Base-by-base conservation (phyloP, 2,329 filamentous ascomycete genomes). In the Paraphaeosphaeria minitans region DNA sequence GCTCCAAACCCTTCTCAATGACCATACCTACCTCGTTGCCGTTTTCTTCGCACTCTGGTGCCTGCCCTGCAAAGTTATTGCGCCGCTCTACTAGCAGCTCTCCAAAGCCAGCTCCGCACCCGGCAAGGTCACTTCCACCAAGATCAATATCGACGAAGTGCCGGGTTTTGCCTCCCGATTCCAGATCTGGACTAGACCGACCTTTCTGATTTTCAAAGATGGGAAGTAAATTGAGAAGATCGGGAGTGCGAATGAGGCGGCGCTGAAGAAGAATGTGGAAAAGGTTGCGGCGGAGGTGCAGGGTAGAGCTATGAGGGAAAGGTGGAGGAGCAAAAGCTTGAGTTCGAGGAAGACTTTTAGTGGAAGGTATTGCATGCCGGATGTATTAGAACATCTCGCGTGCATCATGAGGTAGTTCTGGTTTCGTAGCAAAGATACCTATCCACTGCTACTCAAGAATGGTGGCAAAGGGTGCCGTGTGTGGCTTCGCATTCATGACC, bases 31-130 rank as follows among this genome's bases (percentile, higher is more conserved):
- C 61, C 73, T 83, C 58, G 75, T 84, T 52, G 77, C 80, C 64
- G 82, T 84, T 69, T 83, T 82, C 75, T 82, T 80, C 69, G 82
- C 82, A 14, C 80, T 79, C 62, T 86, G 84, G 83, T 85, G 84
- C 67, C 83, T 82, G 2, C 84, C 83, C 16, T 86, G 84, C 78
- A 83, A 83, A 68, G 76, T 79, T 56, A 83, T 86, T 57, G 79
- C 79, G 0, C 84, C 83, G 50, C 74, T 81, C 61, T 81, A 84
- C 72, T 78, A 80, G 51, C 78, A 83, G 65, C 79, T 85, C 62
- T 82, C 82, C 63, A 76, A 79, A 21, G 69, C 79, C n/a, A 79
- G 85, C 68, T 59, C 75, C 31, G 75, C 79, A 29, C 70, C 78
- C 0, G 75, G 75, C 22, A 77, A 76, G 33, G 76, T 85, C 29